Percentiles rank a stretch among this genome's conserved stretches.
Evolutionary conservation across 1,139 yeast species (phyloP).

Genomic region (Saccharomyces hybrid): DNA sequence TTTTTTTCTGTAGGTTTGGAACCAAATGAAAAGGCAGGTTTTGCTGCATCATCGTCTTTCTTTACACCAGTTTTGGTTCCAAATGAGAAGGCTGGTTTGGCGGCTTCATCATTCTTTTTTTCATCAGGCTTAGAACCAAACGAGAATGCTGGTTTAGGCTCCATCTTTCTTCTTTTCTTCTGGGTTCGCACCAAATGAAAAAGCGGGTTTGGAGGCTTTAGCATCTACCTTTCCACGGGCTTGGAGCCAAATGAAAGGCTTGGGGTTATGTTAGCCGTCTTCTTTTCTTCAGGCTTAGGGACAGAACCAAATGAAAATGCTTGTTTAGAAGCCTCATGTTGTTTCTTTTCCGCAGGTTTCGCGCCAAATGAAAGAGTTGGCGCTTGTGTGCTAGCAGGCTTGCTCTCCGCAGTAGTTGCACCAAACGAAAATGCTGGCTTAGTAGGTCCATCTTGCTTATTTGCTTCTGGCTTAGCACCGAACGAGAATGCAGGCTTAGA

Average conservation of each 20-base stretch:
- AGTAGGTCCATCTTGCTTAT: slow-evolving; percentile 21
- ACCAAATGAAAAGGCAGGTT: slow-evolving; percentile 23
- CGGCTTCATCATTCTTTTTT: slow-evolving; percentile 21
- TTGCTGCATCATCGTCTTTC: slow-evolving; percentile 8
- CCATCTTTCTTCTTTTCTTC: slow-evolving; percentile 17
- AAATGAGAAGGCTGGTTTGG: slow-evolving; percentile 28
- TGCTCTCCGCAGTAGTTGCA: slow-evolving; percentile 13
- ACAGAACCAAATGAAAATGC: slow-evolving; percentile 29
- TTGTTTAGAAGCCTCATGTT: slow-evolving; percentile 5
- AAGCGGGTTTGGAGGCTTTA: slow-evolving; percentile 18
- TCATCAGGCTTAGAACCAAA: slow-evolving; percentile 20
- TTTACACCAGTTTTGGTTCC: slow-evolving; percentile 25
- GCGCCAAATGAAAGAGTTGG: slow-evolving; percentile 19
- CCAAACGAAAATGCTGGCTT: slow-evolving; percentile 25
- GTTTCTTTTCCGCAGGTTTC: slow-evolving; percentile 26
- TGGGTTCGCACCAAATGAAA: slow-evolving; percentile 16
- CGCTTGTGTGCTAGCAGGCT: slow-evolving; percentile 2
- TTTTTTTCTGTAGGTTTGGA: slow-evolving; percentile 1
- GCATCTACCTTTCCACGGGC: slow-evolving; percentile 10
- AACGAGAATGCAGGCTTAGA: slow-evolving; percentile 28
- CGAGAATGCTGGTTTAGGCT: slow-evolving; percentile 22
- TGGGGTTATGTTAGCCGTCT: slow-evolving; percentile 17
- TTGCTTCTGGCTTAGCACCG: slow-evolving; percentile 25
- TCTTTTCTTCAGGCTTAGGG: slow-evolving; percentile 17
- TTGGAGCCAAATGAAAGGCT: slow-evolving; percentile 5